phyloP scores from a whole-genome alignment of 352 stramenopile genomes.

The Phytophthora boehmeriae region DNA sequence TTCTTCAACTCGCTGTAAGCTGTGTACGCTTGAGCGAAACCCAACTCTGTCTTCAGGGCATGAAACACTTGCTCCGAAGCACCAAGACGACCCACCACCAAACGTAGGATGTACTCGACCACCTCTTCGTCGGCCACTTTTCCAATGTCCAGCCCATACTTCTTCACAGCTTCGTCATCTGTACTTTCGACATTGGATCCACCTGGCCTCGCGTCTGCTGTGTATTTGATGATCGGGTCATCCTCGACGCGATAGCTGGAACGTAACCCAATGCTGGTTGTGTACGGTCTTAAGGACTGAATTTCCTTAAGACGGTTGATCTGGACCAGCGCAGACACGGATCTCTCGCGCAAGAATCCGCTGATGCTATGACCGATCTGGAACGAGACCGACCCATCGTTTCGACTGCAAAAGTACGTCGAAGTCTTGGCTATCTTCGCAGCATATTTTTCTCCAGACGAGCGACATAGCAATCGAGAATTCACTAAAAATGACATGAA shows the following conservation, averaged over 20 bases:
- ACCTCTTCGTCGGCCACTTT: slow-evolving; percentile 46
- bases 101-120: slow-evolving; percentile 42
- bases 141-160: slow-evolving; percentile 19
- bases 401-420: neutral
- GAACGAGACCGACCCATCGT: slow-evolving; percentile 11
- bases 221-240: slow-evolving; percentile 67
- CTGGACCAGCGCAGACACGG: slow-evolving; percentile 21
- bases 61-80: slow-evolving; percentile 42
- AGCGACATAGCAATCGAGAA: slow-evolving; percentile 12
- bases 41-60: slow-evolving; percentile 38
- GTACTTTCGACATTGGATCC: slow-evolving; percentile 40
- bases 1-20: slow-evolving; percentile 49
- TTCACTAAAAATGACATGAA: slow-evolving; percentile 9
- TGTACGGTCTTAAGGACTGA: slow-evolving; percentile 29
- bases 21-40: slow-evolving; percentile 41
- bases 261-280: slow-evolving; percentile 47
- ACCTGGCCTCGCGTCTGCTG: slow-evolving; percentile 50
- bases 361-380: slow-evolving; percentile 21
- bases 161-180: slow-evolving; percentile 16
- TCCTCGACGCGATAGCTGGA: slow-evolving; percentile 55
- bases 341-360: slow-evolving; percentile 14
- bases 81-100: slow-evolving; percentile 38
- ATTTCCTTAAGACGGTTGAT: slow-evolving; percentile 20
- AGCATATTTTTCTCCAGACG: slow-evolving; percentile 13
- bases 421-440: slow-evolving; percentile 16